phyloP scores from a whole-genome alignment of 2,329 filamentous ascomycete species.

The Diaporthe citriasiana region DNA sequence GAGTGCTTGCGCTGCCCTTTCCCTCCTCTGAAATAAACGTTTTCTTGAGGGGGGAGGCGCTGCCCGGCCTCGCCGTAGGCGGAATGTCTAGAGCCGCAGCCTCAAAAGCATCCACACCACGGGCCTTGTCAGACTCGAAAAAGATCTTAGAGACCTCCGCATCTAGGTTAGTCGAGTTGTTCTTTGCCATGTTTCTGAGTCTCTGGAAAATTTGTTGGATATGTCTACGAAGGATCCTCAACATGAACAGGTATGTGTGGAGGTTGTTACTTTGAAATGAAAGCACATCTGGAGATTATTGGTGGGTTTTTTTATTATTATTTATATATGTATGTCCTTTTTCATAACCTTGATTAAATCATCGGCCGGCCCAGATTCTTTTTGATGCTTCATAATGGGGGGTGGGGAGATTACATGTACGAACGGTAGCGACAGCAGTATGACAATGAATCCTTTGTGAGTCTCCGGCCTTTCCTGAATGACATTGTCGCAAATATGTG shows the following conservation, averaged over 20 bases:
- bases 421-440: background rate
- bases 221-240: constrained; percentile 2
- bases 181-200: constrained; percentile 3
- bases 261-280: background rate
- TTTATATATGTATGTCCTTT: background rate
- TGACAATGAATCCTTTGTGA: background rate
- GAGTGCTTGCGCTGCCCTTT: background rate
- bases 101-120: background rate
- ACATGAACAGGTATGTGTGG: background rate
- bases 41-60: background rate
- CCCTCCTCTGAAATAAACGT: background rate
- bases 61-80: background rate
- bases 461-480: background rate
- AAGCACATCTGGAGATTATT: background rate
- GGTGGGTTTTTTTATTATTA: too few relatives aligned
- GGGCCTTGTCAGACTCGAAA: background rate
- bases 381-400: background rate
- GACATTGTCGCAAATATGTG: background rate
- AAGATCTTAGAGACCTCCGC: background rate
- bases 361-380: background rate
- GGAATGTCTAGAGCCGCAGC: background rate
- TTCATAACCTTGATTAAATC: background rate
- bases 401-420: background rate
- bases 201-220: background rate
- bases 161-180: background rate